Conservation (phyloP, 2,329 filamentous ascomycete species). For the Gliomastix tumulicola region DNA sequence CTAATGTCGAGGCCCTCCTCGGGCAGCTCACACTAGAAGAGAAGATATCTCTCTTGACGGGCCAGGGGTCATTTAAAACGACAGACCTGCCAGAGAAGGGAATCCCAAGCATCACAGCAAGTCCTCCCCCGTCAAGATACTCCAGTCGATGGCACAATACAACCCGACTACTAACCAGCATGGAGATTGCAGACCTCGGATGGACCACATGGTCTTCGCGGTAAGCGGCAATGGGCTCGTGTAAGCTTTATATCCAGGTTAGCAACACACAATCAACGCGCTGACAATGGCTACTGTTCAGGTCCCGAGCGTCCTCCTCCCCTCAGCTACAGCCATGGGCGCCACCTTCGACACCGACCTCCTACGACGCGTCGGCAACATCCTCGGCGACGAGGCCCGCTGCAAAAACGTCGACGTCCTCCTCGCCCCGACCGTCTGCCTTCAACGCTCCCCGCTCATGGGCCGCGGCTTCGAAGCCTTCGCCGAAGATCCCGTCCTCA, state of each 20-base stretch:
- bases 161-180: no score
- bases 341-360: slow-evolving; percentile 73
- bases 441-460: slow-evolving; percentile 76
- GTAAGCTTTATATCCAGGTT: slow-evolving; percentile 5
- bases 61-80: slow-evolving; percentile 65
- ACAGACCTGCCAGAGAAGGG: slow-evolving; percentile 54
- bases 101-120: slow-evolving; percentile 48
- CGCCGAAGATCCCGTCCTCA: slow-evolving; percentile 74
- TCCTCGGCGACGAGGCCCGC: slow-evolving; percentile 65
- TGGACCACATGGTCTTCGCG: slow-evolving; percentile 64
- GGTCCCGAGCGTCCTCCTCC: slow-evolving; percentile 61
- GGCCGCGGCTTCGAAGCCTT: slow-evolving; percentile 84
- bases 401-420: slow-evolving; percentile 69
- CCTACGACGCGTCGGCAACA: slow-evolving; percentile 60
- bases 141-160: not conserved
- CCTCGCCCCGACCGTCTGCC: slow-evolving; percentile 72
- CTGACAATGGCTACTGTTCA: not conserved
- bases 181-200: slow-evolving; percentile 54
- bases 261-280: no score
- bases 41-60: slow-evolving; percentile 42
- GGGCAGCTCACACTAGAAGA: slow-evolving; percentile 2
- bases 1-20: slow-evolving; percentile 1
- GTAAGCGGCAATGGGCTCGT: slow-evolving; percentile 53
- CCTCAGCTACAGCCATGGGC: slow-evolving; percentile 71
- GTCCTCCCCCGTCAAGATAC: not conserved